Evolutionary conservation across 176 grass and related monocot genomes (phyloP), one percentile per base, ranked within the genome.

Genomic region (Dendrocalamus sinicus): DNA sequence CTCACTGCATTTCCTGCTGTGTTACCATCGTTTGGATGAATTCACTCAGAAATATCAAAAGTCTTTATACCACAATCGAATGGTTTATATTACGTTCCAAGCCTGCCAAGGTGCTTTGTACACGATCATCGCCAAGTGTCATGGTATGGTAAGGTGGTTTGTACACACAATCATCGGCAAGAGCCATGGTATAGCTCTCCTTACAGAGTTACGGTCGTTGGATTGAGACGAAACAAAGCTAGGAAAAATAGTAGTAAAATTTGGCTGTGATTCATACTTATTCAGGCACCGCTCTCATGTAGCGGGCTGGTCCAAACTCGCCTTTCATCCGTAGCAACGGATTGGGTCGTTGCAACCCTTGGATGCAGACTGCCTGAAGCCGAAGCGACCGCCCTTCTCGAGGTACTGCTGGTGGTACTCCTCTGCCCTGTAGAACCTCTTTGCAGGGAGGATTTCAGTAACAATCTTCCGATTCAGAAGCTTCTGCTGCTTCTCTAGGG

Each of bases 361-460:
- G 13, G 14, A 13, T 12, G 96, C 35, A 11, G 96, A 99, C 55
- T 99, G 96, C 54, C 66, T 85, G 70, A 94, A 99, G 16, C 96
- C 96, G 12, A 96, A 96, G 47, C 96, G 91, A 11, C 96, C 96
- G 8, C 96, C 96, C 84, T 99, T 99, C 50, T 78, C 92, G 46
- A 99, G 93, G 78, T 99, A 99, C 70, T 99, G 96, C 86, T 99
- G 96, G 85, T 99, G 94, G 81, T 99, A 94, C 84, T 99, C 96
- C 54, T 99, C 96, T 35, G 96, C 96, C 40, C 90, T 87, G 86
- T 99, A 99, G 90, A 99, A 96, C 78, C 93, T 92, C 85, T 99
- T 99, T 6, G 96, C 94, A 0, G 96, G 94, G 41, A 96, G 40
- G 78, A 94, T 94, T 65, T 99, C 96, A 0, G 96, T 96, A 28